Conservation (phyloP, 352 stramenopile species). For the Globisporangium radiosum region DNA sequence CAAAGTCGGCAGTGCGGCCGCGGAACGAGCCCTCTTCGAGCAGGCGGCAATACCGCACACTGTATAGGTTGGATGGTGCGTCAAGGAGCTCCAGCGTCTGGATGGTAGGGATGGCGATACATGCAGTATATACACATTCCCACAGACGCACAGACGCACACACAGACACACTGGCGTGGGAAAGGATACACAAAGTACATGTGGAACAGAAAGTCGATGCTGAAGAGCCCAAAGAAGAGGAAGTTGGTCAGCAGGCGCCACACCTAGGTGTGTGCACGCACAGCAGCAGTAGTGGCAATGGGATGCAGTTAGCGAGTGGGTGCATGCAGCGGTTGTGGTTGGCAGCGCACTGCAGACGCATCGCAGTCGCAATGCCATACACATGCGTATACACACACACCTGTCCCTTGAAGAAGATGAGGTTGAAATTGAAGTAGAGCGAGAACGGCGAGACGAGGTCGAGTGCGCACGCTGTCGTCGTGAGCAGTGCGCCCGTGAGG, state of each 20-base stretch:
- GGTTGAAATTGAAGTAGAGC: slow-evolving; percentile 92
- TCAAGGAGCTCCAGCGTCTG: background rate
- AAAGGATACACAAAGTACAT: slow-evolving; percentile 98
- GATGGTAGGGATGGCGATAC: background rate
- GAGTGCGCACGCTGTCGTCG: slow-evolving; percentile 93
- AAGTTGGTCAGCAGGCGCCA: slow-evolving; percentile 98
- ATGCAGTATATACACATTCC: background rate
- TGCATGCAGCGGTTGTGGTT: background rate
- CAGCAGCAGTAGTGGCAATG: background rate
- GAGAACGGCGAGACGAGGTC: slow-evolving; percentile 97
- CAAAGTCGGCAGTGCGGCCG: slow-evolving; percentile 94
- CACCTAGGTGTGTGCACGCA: slow-evolving; percentile 28
- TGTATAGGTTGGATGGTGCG: slow-evolving; percentile 12
- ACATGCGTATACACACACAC: slow-evolving; percentile 24
- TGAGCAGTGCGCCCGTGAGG: slow-evolving; percentile 96
- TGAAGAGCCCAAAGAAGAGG: slow-evolving; percentile 99
- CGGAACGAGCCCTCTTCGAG: slow-evolving; percentile 98
- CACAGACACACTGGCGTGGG: slow-evolving; percentile 22
- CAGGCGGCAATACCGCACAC: slow-evolving; percentile 93
- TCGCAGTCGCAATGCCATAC: too few relatives aligned
- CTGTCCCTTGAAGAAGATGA: slow-evolving; percentile 97
- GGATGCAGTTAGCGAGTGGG: too few relatives aligned
- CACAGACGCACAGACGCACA: background rate
- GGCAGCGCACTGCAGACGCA: too few relatives aligned
- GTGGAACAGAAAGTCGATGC: slow-evolving; percentile 99